Percentiles rank a stretch among this genome's conserved stretches.
Conservation (phyloP, 768 basidiomycete genomes). For the Cystofilobasidium capitatum region DNA sequence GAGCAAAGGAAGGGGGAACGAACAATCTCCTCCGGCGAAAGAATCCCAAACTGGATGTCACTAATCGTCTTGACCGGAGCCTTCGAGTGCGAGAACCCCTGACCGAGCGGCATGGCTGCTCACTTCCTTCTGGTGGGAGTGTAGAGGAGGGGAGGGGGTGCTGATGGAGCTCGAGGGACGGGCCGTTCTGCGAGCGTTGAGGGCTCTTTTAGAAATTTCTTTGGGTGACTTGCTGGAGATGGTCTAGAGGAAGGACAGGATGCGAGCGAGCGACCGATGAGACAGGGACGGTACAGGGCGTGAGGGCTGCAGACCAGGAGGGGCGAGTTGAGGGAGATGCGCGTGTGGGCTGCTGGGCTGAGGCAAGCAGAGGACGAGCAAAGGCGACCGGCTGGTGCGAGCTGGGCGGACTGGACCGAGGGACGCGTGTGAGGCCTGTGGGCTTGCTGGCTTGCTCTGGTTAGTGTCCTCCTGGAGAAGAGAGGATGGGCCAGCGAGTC, state of each 20-base stretch:
- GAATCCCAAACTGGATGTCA: slow-evolving; percentile 97
- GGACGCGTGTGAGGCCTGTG: no score
- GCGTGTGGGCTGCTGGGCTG: no score
- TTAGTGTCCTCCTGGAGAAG: no score
- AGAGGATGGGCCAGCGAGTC: no score
- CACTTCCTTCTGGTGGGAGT: neutral
- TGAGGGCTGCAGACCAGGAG: neutral
- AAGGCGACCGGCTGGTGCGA: no score
- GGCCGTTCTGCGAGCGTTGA: neutral
- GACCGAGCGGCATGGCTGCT: slow-evolving; percentile 24
- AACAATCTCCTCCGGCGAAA: slow-evolving; percentile 98
- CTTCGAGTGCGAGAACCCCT: slow-evolving; percentile 59
- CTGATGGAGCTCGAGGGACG: neutral
- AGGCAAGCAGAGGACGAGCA: no score
- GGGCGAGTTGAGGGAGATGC: no score
- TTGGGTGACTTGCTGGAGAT: neutral
- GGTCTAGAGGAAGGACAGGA: neutral
- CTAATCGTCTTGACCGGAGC: slow-evolving; percentile 90
- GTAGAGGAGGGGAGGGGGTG: neutral
- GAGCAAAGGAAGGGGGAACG: slow-evolving; percentile 37
- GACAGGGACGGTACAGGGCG: neutral
- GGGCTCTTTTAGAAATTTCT: slow-evolving; percentile 1
- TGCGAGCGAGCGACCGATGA: neutral
- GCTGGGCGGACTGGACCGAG: no score
- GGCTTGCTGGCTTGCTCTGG: no score